Base-by-base conservation (phyloP, 1,284 basidiomycete genomes). In the Exobasidium cylindrosporum region DNA sequence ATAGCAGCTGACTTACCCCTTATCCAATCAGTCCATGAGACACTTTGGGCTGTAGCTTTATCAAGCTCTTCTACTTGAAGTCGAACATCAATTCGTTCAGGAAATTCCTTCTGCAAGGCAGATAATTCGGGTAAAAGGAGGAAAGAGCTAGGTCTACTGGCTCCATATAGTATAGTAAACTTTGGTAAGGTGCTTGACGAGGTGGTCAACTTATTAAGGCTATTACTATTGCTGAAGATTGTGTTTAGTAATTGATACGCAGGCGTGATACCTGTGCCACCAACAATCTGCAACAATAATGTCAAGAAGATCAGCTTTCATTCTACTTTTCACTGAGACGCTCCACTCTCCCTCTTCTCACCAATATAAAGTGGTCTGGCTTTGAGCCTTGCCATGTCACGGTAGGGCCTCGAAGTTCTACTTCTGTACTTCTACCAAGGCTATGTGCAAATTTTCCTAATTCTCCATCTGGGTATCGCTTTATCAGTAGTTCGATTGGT, bases 241-340 rank as follows among this genome's bases (percentile, higher is more conserved):
- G 64, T 66, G 1, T 64, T 70, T 30, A 72, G 29, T 23, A 74
- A 55, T 60, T 74, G 72, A 32, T 68, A 68, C 17, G 69, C 69
- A 0, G 72, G 70, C 13, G 70, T 74, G 11, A 74, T 54, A 1
- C 72, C 72, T 0, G 72, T 74, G 1, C 71, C 71, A 3, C 69
- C 71, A 0, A 70, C 69, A 1, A 73, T 44, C 64, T 72, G 56
- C 21, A 17, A 46, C 49, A n/a, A 23, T 43, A 28, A 0, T 31
- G 32, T 2, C 26, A 35, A 10, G 49, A 10, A 1, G 23, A 35
- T n/a, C 55, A 61, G 24, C 65, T 59, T 4, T 62, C 46, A 4
- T 60, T 58, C 13, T 4, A 6, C 14, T 24, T 21, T 14, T 47
- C 11, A 21, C 21, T 21, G 24, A 26, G 13, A 3, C 40, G 4